These are phyloP conservation scores for Allium sativum DNA, from an alignment of 106 monocot genomes.

Conservation along the genomic window DNA sequence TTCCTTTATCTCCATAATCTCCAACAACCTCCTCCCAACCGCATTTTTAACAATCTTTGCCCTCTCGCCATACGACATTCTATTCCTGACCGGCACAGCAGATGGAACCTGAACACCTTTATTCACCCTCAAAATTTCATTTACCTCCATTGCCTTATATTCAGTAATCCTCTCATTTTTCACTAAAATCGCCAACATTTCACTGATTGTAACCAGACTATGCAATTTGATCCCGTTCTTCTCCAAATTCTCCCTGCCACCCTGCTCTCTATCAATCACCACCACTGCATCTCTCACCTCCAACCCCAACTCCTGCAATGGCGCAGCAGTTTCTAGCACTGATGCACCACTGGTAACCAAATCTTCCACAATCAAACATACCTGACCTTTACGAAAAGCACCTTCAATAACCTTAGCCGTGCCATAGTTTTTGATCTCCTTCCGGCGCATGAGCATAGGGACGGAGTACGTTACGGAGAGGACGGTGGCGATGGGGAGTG, in stretches of 20 bases:
- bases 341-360: conserved; percentile 95
- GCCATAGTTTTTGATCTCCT: conserved; percentile 82
- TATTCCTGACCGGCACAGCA: conserved; percentile 15
- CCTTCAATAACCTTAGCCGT: conserved; percentile 79
- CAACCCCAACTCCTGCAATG: conserved; percentile 57
- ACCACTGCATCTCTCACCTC: conserved; percentile 69
- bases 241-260: conserved; percentile 76
- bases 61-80: conserved; percentile 52
- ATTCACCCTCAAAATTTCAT: conserved; percentile 58
- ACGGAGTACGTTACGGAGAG: conserved; percentile 48
- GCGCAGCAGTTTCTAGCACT: conserved; percentile 77
- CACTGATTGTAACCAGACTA: conserved; percentile 44
- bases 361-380: conserved; percentile 74
- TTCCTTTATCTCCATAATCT: conserved; percentile 88
- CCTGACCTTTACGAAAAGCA: conserved; percentile 40
- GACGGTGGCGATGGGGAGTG: conserved; percentile 84
- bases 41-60: conserved; percentile 63
- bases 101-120: conserved; percentile 42
- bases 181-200: conserved; percentile 56
- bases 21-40: conserved; percentile 65
- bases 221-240: conserved; percentile 61
- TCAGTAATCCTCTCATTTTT: conserved; percentile 38
- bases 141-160: conserved; percentile 49
- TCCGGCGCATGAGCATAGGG: conserved; percentile 97
- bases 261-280: conserved; percentile 82